phyloP scores from a whole-genome alignment of 2,329 filamentous ascomycete species.

The Paracoccidioides brasiliensis region DNA sequence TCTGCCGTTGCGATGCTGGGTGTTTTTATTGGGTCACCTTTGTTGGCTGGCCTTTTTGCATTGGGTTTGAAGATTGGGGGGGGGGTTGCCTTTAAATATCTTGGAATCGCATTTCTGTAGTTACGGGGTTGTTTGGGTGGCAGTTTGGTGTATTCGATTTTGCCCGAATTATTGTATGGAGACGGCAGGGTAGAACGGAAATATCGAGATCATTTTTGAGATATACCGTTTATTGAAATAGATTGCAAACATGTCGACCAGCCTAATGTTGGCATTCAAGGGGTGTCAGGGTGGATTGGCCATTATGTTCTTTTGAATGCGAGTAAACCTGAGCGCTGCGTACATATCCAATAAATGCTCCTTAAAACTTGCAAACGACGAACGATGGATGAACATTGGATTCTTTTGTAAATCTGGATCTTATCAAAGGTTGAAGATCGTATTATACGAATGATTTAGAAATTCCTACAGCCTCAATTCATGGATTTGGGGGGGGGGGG shows the following conservation, averaged over 20 bases:
- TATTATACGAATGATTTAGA: too few species aligned
- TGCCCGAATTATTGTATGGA: neutral
- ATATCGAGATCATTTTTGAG: neutral
- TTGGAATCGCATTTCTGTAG: constrained; percentile 26
- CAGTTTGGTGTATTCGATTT: constrained; percentile 7
- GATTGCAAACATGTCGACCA: too few species aligned
- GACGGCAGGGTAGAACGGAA: neutral
- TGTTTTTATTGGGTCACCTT: constrained; percentile 34
- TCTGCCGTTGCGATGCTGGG: constrained; percentile 37
- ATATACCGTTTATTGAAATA: neutral
- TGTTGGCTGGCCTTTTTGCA: constrained; percentile 35
- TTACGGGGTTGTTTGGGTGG: constrained; percentile 12
- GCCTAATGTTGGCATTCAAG: too few species aligned
- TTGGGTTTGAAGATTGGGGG: constrained; percentile 35
- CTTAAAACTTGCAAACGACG: too few species aligned
- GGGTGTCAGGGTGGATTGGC: too few species aligned
- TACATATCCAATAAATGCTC: too few species aligned
- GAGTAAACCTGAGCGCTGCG: neutral
- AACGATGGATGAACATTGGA: too few species aligned
- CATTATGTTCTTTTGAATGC: too few species aligned
- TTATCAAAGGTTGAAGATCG: too few species aligned
- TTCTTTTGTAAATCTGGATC: too few species aligned
- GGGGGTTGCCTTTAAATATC: constrained; percentile 34
- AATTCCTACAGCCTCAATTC: too few species aligned
- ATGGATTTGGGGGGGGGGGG: too few species aligned